These are phyloP conservation scores for Nemania bipapillata DNA, from an alignment of 2,329 filamentous ascomycete genomes.

Conservation along the genomic window DNA sequence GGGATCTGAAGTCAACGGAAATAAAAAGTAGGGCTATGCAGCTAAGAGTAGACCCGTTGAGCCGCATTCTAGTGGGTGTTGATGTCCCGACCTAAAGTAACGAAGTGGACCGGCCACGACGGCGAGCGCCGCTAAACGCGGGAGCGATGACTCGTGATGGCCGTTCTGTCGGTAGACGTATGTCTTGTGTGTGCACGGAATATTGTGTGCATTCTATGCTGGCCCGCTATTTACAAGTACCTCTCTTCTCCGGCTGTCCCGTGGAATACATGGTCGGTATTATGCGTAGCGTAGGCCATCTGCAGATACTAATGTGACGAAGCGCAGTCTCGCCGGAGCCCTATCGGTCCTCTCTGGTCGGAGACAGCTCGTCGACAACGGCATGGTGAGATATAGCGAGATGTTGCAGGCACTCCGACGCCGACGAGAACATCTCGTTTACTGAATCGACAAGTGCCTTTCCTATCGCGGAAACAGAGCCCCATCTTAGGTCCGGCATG, in stretches of 20 bases:
- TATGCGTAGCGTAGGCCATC: too few species aligned
- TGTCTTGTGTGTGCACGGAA: neutral
- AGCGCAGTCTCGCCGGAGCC: neutral
- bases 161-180: neutral
- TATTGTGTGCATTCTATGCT: neutral
- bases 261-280: neutral
- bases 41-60: constrained; percentile 8
- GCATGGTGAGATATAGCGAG: neutral
- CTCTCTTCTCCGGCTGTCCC: neutral
- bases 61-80: constrained; percentile 12
- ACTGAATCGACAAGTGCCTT: constrained; percentile 8
- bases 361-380: neutral
- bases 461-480: constrained; percentile 6
- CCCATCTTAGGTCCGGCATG: constrained; percentile 36
- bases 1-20: neutral
- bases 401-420: too few species aligned
- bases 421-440: neutral
- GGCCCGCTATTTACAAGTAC: neutral
- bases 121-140: constrained; percentile 13
- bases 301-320: neutral
- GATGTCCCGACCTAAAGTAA: neutral
- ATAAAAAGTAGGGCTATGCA: constrained; percentile 4
- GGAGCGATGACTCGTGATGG: constrained; percentile 28
- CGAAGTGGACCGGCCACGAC: constrained; percentile 12
- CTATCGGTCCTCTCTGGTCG: neutral